Percentiles rank a stretch among this genome's conserved stretches.
phyloP scores from a whole-genome alignment of 768 basidiomycete species.

The Lactarius tabidus region DNA sequence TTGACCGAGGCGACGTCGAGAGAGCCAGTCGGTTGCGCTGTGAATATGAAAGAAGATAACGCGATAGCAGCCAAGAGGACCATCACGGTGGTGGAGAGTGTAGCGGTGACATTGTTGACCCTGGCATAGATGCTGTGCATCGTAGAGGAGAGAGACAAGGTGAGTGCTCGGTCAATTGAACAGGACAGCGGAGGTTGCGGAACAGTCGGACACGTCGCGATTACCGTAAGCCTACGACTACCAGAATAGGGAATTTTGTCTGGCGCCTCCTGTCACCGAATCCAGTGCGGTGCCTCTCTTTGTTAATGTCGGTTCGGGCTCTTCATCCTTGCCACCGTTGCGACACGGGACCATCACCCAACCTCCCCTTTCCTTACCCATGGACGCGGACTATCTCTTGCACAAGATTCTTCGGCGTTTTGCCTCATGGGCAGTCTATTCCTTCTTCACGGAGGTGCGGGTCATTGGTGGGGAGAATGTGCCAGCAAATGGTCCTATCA shows the following conservation, averaged over 20 bases:
- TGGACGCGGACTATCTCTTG: constrained; percentile 41
- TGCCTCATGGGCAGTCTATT: constrained; percentile 69
- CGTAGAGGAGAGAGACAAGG: background rate
- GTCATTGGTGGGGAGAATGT: constrained; percentile 88
- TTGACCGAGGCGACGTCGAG: constrained; percentile 62
- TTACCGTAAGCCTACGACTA: background rate
- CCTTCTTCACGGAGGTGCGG: constrained; percentile 86
- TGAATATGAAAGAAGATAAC: constrained; percentile 66
- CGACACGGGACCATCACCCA: background rate
- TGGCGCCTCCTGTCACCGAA: constrained; percentile 8
- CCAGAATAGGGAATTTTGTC: constrained; percentile 11
- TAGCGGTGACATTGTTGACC: constrained; percentile 67
- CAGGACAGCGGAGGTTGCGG: too few relatives aligned
- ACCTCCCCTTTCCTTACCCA: constrained; percentile 13
- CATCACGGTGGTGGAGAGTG: constrained; percentile 74
- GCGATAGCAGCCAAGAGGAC: constrained; percentile 65
- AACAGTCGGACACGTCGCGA: constrained; percentile 9
- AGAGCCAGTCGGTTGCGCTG: constrained; percentile 51
- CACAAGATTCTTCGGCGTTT: constrained; percentile 71
- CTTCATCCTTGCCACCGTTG: background rate
- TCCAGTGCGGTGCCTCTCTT: background rate
- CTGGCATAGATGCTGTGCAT: constrained; percentile 75
- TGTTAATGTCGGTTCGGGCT: background rate
- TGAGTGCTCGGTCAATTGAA: background rate
- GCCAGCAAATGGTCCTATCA: constrained; percentile 82